Base-by-base conservation (phyloP, 495 filamentous ascomycete species). In the Tuber microsphaerosporum region DNA sequence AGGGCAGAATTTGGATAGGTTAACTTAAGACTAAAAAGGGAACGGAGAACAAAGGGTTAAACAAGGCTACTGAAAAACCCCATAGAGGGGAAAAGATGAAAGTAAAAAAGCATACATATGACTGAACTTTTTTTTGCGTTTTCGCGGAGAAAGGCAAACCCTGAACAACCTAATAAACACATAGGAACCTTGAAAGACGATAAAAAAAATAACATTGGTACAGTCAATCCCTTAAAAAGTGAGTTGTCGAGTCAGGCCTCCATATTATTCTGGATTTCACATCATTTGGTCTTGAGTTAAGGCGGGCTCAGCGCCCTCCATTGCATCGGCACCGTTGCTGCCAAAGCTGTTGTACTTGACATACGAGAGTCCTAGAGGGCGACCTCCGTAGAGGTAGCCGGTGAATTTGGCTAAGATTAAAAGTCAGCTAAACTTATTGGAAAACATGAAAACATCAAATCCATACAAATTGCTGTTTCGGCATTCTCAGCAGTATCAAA, bases 201-300 rank as follows among this genome's bases (percentile, higher is more conserved):
- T 51, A 74, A 74, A 73, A 46, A 79, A 73, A 75, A 75, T 22
- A 78, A 74, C 68, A 51, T 79, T 43, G 45, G 26, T 75, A 75
- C 51, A 75, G 75, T 65, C 56, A 26, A 65, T 61, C 77, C 73
- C 69, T 71, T 74, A 75, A 79, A 65, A 65, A 31, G 56, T 65
- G 56, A 65, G 56, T 7, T 65, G 69, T 75, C 39, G 75, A 72
- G 78, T 51, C 70, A 79, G 71, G 70, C 19, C 26, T 16, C 56
- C n/a, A 65, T 65, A 65, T 65, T 14, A 65, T 75, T 73, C 43
- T 34, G 75, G 73, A 61, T 79, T 72, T 79, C 89, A 99, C 94
- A 97, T 97, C 85, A 99, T 97, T 87, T 99, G 94, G 81, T 97
- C 95, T 84, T 99, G 95, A 4, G 93, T 97, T 80, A 97, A 84